These are phyloP conservation scores for Fusarium duplospermum DNA, from an alignment of 2,329 filamentous ascomycete genomes.

Conservation along the genomic window DNA sequence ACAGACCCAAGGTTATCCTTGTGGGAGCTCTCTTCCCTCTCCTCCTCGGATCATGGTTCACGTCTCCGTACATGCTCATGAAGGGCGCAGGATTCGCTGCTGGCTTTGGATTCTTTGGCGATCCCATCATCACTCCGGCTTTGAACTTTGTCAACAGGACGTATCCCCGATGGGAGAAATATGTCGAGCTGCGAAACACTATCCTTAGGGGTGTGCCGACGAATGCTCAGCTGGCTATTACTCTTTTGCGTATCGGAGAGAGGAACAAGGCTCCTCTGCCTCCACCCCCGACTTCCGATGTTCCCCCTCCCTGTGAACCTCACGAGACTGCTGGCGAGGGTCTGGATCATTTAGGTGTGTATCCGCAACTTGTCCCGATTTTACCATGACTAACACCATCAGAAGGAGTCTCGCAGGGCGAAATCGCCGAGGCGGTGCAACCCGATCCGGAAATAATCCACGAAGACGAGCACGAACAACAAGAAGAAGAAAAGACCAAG, in stretches of 20 bases:
- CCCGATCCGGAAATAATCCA: slow-evolving; percentile 52
- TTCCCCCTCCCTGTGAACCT: slow-evolving; percentile 52
- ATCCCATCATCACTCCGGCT: slow-evolving; percentile 74
- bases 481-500: slow-evolving; percentile 60
- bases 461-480: slow-evolving; percentile 57
- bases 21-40: slow-evolving; percentile 64
- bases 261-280: slow-evolving; percentile 83
- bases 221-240: slow-evolving; percentile 85
- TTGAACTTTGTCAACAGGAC: slow-evolving; percentile 69
- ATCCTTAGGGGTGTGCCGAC: slow-evolving; percentile 85
- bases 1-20: slow-evolving; percentile 65
- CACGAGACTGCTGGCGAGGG: slow-evolving; percentile 59
- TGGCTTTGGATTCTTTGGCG: slow-evolving; percentile 85
- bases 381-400: slow-evolving; percentile 32
- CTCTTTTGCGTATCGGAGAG: slow-evolving; percentile 84
- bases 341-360: slow-evolving; percentile 51
- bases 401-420: slow-evolving; percentile 67
- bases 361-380: not conserved
- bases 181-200: slow-evolving; percentile 79
- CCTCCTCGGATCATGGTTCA: slow-evolving; percentile 63
- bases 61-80: slow-evolving; percentile 68
- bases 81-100: slow-evolving; percentile 74
- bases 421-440: slow-evolving; percentile 72
- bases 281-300: slow-evolving; percentile 57
- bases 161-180: slow-evolving; percentile 79